Evolutionary conservation across 768 basidiomycete species (phyloP), one percentile per base, ranked within the genome.

Genomic region (Suillus variegatus): DNA sequence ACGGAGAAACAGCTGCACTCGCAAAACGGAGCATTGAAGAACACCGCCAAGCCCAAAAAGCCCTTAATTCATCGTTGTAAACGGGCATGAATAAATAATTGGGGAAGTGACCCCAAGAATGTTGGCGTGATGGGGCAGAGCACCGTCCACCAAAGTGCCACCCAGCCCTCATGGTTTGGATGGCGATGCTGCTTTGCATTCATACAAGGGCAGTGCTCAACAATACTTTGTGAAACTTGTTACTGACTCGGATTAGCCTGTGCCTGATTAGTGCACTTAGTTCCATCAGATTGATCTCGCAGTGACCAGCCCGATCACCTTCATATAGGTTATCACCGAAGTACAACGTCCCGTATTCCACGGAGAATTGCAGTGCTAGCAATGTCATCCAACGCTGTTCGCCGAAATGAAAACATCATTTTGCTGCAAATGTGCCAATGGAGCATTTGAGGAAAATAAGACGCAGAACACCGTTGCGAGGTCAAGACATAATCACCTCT

Each of bases 31-130:
- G 61, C 64, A 51, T 70, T 49, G 65, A 6, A 73, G 18, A 63
- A 76, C 18, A 16, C 71, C 73, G 7, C 32, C 71, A 16, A 74
- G 71, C 20, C 66, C 66, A 12, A 74, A 25, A 68, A 70, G 28
- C 73, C 73, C 2, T 63, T 66, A 60, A 49, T 18, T 71, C 56
- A 3, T 73, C 73, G 16, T 62, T 62, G n/a, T 69, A 71, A 6
- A 68, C 68, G 4, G 73, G 67, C 71, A 76, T 49, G 43, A n/a
- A 8, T 51, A 67, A 18, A 73, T 64, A 35, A 64, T 10, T 46
- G 64, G 52, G 66, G 66, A 44, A 55, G 52, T 3, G 8, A 20
- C 10, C 61, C 46, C 32, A 36, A 62, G 25, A 52, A 54, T 38
- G 32, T 55, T 35, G 35, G 61, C 16, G n/a, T 13, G 10, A 49